Evolutionary conservation across 306 rosid species (phyloP), one percentile per base, ranked within the genome.

Genomic region (Glycine latifolia): DNA sequence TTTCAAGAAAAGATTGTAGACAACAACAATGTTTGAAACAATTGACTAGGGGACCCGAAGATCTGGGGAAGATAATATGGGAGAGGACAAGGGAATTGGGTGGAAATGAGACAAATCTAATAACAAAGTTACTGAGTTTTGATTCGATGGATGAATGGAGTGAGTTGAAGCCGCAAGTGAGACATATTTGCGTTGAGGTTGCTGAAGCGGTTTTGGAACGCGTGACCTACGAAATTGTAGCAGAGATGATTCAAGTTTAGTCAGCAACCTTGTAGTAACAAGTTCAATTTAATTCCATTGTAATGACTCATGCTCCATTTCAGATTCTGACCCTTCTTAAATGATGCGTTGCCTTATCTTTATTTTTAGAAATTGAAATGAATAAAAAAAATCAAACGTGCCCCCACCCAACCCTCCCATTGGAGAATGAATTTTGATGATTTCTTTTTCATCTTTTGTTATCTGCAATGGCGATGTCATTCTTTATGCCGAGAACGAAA

Each of bases 141-240:
- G 96, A 82, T 50, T 86, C 91, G 3, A 76, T 71, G 10, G 63
- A 78, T 39, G 92, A 90, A 76, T 90, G 99, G 97, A 62, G 55
- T 61, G 80, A 76, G 71, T 80, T 84, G 6, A 79, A 87, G 78
- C 78, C 61, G 5, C 89, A 89, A 60, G 79, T 62, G 65, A 85
- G 47, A 50, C 93, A 87, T 67, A 56, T 91, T 76, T 74, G 87
- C 52, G 52, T 81, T 44, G 90, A 90, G 87, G 84, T 91, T 47
- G 94, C 90, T 20, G 89, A 89, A 49, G 80, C 87, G 15, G 75
- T 95, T 71, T 88, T 91, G 75, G 89, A 89, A 67, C 80, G 87
- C 62, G 77, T 91, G 50, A 73, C 70, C 7, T 3, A 77, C 59
- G 96, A 89, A 20, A 71, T 87, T 81, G 84, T 90, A 11, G 58